phyloP scores from a whole-genome alignment of 495 filamentous ascomycete genomes.

The Pseudomonodictys pantanalensis region DNA sequence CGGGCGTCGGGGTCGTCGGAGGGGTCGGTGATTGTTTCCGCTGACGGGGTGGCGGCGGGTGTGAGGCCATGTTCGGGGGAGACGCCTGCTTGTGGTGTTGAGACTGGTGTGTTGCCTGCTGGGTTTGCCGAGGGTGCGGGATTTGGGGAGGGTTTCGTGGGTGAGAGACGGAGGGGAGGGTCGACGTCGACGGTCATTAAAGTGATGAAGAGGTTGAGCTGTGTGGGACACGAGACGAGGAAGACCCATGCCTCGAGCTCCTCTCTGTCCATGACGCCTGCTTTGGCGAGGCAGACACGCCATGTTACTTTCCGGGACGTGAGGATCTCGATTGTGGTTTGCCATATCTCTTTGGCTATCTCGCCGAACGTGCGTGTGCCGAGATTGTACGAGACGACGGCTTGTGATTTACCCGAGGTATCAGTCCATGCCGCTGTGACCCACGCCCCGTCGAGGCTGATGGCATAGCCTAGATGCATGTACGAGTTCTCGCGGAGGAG shows the following conservation, averaged over 20 bases:
- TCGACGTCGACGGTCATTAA: slow-evolving; percentile 65
- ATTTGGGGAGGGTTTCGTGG: slow-evolving; percentile 40
- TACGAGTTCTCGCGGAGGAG: slow-evolving; percentile 78
- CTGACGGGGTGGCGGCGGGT: slow-evolving; percentile 31
- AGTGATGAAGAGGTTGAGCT: slow-evolving; percentile 49
- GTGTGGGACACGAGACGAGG: slow-evolving; percentile 41
- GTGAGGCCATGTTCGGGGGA: slow-evolving; percentile 47
- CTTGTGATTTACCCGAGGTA: slow-evolving; percentile 71
- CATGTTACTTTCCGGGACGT: slow-evolving; percentile 68
- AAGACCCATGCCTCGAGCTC: slow-evolving; percentile 64
- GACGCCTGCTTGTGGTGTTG: slow-evolving; percentile 38
- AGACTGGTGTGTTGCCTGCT: slow-evolving; percentile 23
- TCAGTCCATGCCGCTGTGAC: slow-evolving; percentile 91
- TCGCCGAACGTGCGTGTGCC: slow-evolving; percentile 53
- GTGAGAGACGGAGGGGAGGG: slow-evolving; percentile 64
- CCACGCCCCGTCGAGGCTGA: slow-evolving; percentile 81
- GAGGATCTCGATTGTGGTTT: slow-evolving; percentile 73
- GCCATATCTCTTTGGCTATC: slow-evolving; percentile 78
- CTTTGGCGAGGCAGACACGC: slow-evolving; percentile 75
- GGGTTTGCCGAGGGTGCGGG: background rate
- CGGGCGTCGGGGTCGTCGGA: slow-evolving; percentile 64
- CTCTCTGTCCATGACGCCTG: slow-evolving; percentile 66
- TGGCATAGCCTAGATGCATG: slow-evolving; percentile 83
- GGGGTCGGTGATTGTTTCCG: slow-evolving; percentile 26
- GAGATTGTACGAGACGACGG: slow-evolving; percentile 75